Base-by-base conservation (phyloP, 345 rosid species). In the Durio zibethinus region DNA sequence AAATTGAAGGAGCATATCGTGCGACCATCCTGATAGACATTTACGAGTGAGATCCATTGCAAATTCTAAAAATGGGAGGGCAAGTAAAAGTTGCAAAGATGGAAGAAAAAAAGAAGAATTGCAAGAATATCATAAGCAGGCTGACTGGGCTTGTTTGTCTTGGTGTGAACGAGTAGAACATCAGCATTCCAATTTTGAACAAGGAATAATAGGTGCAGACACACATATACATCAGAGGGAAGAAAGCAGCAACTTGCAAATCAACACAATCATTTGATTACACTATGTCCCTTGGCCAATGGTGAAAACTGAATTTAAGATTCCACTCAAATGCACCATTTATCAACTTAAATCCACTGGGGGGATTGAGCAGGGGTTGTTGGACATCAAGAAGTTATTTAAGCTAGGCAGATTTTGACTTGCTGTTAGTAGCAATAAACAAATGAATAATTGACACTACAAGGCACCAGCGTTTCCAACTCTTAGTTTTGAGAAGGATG, bases 61-160 rank as follows among this genome's bases (percentile, higher is more conserved):
- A 59, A 67, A 40, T 21, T 29, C 35, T 35, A 64, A 48, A 59
- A 31, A 42, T 27, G 42, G 21, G 6, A 31, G 67, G 45, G 43
- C 45, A 56, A 38, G 15, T 21, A 70, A 42, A 25, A 57, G 25
- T 48, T 35, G 21, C 0, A 50, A 33, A 33, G 11, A 25, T 2
- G 43, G 16, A 36, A 74, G 73, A 31, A 42, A 60, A n/a, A 48
- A 70, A 27, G 61, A 76, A 61, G 81, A 73, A 81, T 71, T 81
- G 90, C 94, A 93, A 92, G 91, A 94, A 90, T 84, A 92, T 92
- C 97, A 90, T 92, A 77, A 92, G 91, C 91, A 92, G 83, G 85
- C 88, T 88, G 77, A 92, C 97, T 25, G 97, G 87, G 83, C 97
- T 92, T 27, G 97, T 92, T 82, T 86, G 94, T 67, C 87, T 82